Conservation (phyloP, 2,329 filamentous ascomycete genomes). For the Coleophoma eucalyptorum region DNA sequence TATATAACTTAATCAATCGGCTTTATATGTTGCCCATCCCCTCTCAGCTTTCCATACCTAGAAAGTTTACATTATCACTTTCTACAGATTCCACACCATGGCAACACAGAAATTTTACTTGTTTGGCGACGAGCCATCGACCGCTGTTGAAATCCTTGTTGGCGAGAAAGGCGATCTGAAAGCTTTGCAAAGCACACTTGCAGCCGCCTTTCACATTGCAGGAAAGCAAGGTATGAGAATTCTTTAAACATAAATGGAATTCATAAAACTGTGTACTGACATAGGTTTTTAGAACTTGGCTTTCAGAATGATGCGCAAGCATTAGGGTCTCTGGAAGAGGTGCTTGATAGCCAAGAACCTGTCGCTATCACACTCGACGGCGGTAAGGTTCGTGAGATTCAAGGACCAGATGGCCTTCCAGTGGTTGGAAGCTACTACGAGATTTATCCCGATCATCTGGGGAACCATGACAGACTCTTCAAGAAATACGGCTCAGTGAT, state of each 20-base stretch:
- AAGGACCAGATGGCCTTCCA: conserved; percentile 29
- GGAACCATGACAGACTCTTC: conserved; percentile 36
- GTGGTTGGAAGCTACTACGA: conserved; percentile 32
- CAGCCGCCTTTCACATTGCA: conserved; percentile 4
- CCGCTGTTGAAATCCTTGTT: neutral
- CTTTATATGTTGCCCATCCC: too few species aligned
- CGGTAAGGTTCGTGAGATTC: neutral
- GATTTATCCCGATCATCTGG: conserved; percentile 35
- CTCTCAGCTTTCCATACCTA: too few species aligned
- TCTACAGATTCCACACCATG: neutral
- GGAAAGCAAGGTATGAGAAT: neutral
- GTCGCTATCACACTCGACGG: conserved; percentile 8
- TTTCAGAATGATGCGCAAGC: neutral
- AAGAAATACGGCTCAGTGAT: conserved; percentile 32
- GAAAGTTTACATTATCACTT: neutral
- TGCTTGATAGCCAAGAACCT: neutral
- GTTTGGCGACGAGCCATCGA: conserved; percentile 5
- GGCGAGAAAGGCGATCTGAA: conserved; percentile 1
- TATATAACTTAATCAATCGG: too few species aligned
- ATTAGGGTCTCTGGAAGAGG: conserved; percentile 1
- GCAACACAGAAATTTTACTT: conserved; percentile 4
- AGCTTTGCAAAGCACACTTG: conserved; percentile 4
- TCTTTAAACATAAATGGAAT: neutral
- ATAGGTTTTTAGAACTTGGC: conserved; percentile 1
- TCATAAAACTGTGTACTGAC: neutral